A percentile compares a stretch with the other conserved stretches of the same genome.
These are phyloP conservation scores for grape (Vitis vinifera) DNA, from an alignment of 164 flowering plant species.

Conservation along the genomic window DNA sequence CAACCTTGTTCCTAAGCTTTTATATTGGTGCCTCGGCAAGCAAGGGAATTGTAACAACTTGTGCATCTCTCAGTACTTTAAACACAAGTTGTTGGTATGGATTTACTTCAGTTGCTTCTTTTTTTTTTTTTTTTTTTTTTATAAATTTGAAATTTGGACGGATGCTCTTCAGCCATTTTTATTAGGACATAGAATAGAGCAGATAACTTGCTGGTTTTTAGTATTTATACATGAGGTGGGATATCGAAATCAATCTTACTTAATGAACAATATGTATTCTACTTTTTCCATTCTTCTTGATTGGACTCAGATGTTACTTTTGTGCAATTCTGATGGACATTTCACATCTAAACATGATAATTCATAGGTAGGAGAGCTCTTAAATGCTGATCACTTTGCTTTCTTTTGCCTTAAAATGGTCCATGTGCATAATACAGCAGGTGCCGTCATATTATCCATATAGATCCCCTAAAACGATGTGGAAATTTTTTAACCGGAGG, in stretches of 20 bases:
- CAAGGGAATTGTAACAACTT: slow-evolving; percentile 16
- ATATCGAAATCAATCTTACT: too few species aligned
- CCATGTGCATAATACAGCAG: neutral
- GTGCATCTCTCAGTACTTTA: slow-evolving; percentile 49
- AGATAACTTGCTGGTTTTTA: neutral
- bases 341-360: neutral
- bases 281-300: neutral
- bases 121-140: neutral
- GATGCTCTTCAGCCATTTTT: neutral
- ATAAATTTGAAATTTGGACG: neutral
- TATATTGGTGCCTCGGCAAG: slow-evolving; percentile 51
- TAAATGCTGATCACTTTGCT: neutral
- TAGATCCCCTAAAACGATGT: neutral
- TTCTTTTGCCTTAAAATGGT: neutral
- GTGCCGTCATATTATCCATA: too few species aligned
- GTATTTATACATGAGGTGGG: neutral
- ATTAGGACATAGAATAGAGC: neutral
- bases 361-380: neutral
- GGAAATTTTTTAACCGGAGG: neutral
- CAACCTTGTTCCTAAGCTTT: slow-evolving; percentile 51
- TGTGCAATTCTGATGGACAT: neutral
- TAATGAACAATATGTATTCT: too few species aligned
- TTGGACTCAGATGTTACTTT: neutral
- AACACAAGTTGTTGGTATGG: slow-evolving; percentile 82
- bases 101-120: slow-evolving; percentile 4